phyloP scores from a whole-genome alignment of 2,329 filamentous ascomycete species.

The Blastomyces percursus region DNA sequence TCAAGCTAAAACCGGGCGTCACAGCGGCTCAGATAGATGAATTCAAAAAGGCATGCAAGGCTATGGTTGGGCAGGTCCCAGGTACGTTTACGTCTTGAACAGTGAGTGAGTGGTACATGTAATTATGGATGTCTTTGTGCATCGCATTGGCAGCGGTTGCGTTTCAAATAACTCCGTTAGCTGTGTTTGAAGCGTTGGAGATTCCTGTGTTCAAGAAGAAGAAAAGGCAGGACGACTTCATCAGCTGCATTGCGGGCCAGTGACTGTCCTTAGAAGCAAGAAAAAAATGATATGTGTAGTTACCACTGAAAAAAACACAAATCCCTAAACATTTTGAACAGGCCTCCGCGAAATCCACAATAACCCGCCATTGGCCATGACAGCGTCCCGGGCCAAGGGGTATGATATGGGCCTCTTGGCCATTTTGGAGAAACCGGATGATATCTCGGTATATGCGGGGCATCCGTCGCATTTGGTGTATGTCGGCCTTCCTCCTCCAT shows the following conservation, averaged over 20 bases:
- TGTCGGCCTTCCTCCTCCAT: constrained; percentile 13
- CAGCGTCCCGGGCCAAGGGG: constrained; percentile 34
- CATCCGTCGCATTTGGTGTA: constrained; percentile 40
- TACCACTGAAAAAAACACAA: neutral
- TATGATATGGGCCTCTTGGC: constrained; percentile 39
- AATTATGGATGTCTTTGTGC: too few relatives aligned
- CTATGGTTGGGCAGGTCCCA: constrained; percentile 35
- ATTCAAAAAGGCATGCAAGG: constrained; percentile 23
- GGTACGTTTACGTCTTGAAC: constrained; percentile 16
- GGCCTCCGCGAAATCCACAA: constrained; percentile 29
- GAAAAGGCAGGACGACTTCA: too few relatives aligned
- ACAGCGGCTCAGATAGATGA: constrained; percentile 24
- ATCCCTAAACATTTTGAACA: neutral
- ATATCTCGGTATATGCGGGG: constrained; percentile 34
- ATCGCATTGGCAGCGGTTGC: too few relatives aligned
- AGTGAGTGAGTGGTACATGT: too few relatives aligned
- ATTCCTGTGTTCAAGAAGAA: too few relatives aligned
- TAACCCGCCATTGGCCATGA: constrained; percentile 29
- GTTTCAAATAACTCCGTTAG: too few relatives aligned
- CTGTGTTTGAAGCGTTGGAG: neutral
- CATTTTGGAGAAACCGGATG: constrained; percentile 34
- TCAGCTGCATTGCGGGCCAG: neutral
- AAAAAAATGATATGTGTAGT: neutral
- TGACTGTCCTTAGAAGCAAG: neutral
- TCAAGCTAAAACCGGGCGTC: constrained; percentile 33